Evolutionary conservation across 805 yeast species (phyloP).

Genomic region (Blastobotrys parvus): DNA sequence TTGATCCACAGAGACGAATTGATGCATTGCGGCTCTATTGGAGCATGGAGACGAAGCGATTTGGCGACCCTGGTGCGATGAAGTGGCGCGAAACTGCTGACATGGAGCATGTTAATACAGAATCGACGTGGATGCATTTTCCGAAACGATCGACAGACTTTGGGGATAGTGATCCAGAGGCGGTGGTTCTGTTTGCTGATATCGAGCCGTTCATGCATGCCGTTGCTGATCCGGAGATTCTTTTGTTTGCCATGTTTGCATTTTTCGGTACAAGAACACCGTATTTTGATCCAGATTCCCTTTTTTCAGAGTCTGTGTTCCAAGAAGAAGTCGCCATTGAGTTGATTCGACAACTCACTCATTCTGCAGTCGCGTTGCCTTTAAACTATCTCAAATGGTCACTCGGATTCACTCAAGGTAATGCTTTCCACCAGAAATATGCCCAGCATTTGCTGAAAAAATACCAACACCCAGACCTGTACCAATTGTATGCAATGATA

Average conservation of each 20-base stretch:
- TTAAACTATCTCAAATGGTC: neutral
- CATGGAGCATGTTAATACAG: neutral
- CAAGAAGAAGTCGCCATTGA: neutral
- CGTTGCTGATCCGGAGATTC: conserved; percentile 8
- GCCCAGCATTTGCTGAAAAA: neutral
- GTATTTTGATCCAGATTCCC: neutral
- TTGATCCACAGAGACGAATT: conserved; percentile 1
- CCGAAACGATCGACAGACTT: neutral
- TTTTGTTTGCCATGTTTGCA: conserved; percentile 13
- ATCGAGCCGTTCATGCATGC: conserved; percentile 7
- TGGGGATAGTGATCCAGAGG: conserved; percentile 11
- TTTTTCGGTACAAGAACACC: conserved; percentile 9
- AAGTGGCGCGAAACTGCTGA: conserved; percentile 9
- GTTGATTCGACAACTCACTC: neutral
- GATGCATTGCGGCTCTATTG: conserved; percentile 14
- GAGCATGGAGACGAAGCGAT: conserved; percentile 16
- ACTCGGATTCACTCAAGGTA: neutral
- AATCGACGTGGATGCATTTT: neutral
- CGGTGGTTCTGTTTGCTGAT: conserved; percentile 16
- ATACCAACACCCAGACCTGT: neutral
- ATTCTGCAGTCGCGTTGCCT: neutral
- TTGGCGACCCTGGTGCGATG: conserved; percentile 16
- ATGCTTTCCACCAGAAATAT: neutral
- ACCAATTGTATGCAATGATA: neutral
- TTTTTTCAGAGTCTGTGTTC: neutral